These are phyloP conservation scores for Podospora appendiculata DNA, from an alignment of 495 filamentous ascomycete species.

Conservation along the genomic window DNA sequence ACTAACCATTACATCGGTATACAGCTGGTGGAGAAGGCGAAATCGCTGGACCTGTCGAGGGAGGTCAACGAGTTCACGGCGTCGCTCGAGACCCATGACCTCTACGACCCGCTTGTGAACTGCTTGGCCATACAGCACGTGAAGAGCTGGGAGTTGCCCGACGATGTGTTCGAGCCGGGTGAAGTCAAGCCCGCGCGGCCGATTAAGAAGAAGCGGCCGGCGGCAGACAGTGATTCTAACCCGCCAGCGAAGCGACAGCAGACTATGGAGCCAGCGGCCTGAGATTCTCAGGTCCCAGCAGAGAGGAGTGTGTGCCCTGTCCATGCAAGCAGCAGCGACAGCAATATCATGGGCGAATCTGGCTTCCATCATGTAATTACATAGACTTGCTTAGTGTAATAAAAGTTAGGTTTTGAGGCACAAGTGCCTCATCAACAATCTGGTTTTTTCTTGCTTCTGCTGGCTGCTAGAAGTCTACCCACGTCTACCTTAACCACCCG, in stretches of 20 bases:
- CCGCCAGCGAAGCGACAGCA: conserved; percentile 20
- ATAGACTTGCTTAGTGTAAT: conserved; percentile 20
- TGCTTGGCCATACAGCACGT: conserved; percentile 66
- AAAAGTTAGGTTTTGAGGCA: conserved; percentile 25
- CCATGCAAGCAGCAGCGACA: not conserved
- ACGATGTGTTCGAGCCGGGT: conserved; percentile 79
- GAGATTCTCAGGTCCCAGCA: not conserved
- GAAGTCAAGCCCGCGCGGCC: conserved; percentile 62
- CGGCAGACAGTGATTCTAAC: conserved; percentile 10
- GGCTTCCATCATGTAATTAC: conserved; percentile 12
- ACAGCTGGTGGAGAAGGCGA: conserved; percentile 36
- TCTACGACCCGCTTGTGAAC: conserved; percentile 50
- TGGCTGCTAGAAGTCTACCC: not conserved
- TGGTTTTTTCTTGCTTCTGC: not conserved
- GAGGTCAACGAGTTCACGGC: conserved; percentile 70
- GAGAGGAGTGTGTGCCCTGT: not conserved
- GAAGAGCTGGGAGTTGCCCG: conserved; percentile 75
- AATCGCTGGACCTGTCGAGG: conserved; percentile 58
- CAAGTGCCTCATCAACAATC: conserved; percentile 24
- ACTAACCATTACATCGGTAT: conserved; percentile 29
- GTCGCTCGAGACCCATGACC: conserved; percentile 56
- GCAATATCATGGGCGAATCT: not conserved
- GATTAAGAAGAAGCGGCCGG: conserved; percentile 39
- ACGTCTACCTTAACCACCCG: no score
- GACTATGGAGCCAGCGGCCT: conserved; percentile 19